phyloP scores from a whole-genome alignment of 306 rosid species.

The Citrullus mucosospermus region DNA sequence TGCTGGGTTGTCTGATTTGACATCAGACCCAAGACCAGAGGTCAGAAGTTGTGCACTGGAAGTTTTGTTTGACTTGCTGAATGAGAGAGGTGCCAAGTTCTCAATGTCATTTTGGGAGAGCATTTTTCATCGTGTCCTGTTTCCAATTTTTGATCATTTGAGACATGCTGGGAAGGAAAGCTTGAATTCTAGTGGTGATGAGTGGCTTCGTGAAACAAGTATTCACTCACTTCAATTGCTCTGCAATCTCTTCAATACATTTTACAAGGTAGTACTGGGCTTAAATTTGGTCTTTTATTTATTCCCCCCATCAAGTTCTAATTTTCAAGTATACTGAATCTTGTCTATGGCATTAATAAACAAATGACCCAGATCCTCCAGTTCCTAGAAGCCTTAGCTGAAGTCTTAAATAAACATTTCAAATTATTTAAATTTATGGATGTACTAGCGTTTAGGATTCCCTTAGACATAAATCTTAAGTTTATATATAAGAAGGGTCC shows the following conservation, averaged over 20 bases:
- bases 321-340: neutral
- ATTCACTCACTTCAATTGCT: conserved; percentile 94
- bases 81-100: conserved; percentile 98
- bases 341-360: neutral
- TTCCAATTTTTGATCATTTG: conserved; percentile 97
- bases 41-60: conserved; percentile 97
- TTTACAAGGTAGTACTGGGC: conserved; percentile 61
- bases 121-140: conserved; percentile 89
- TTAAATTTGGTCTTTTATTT: neutral
- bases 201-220: conserved; percentile 86
- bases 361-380: too few relatives aligned
- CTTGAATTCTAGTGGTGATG: conserved; percentile 54
- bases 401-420: too few relatives aligned
- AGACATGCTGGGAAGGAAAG: conserved; percentile 92
- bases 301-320: neutral
- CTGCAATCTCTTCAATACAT: conserved; percentile 97
- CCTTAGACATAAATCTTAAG: too few relatives aligned
- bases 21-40: conserved; percentile 92
- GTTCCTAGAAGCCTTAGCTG: too few relatives aligned
- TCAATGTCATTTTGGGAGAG: conserved; percentile 91
- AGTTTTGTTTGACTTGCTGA: conserved; percentile 92
- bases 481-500: too few relatives aligned
- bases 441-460: too few relatives aligned
- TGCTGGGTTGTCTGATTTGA: conserved; percentile 96
- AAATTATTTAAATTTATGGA: too few relatives aligned